Evolutionary conservation across 108 stramenopile species (phyloP), one percentile per base, ranked within the genome.

Genomic region (Nitzschia sp.): DNA sequence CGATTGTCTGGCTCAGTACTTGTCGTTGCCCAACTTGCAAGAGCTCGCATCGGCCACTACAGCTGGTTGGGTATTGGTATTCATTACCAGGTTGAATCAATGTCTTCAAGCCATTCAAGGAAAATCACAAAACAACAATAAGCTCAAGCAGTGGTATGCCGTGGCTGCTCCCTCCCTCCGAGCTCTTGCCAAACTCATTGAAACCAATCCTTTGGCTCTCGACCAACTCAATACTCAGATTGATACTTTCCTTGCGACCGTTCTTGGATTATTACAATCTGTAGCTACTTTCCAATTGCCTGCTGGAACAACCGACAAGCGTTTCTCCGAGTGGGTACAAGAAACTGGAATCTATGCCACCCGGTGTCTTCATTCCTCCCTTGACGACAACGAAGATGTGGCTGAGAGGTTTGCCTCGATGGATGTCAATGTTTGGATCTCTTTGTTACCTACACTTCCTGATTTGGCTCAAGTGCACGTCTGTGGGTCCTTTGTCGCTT

Each of bases 1-100:
- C 10, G 90, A 80, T 34, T 88, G 87, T 72, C 43, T 91, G 15
- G 80, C 78, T 15, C 83, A 85, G 57, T 86, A 81, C 63, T 52
- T 87, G 29, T 79, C 56, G 42, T 1, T 15, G 9, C 1, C 37
- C n/a, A 0, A 19, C 54, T 10, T 37, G 22, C 0, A 26, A 53
- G 41, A 55, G 46, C 53, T 34, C 0, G 51, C 26, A 21, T 42
- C 72, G 20, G 65, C 51, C 0, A 58, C 39, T 7, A 74, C 66
- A 10, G 77, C 82, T 6, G 65, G 82, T 46, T 83, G 82, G 82
- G 51, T 70, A 20, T n/a, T 69, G 12, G 63, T 83, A 0, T 55
- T 83, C 24, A 8, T 78, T 15, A 71, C 51, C 10, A 69, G 82
- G 53, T 64, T 82, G 0, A 41, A 73, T 11, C 63, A 75, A 20